Evolutionary conservation across 768 basidiomycete species (phyloP).

Genomic region (Termitomyces titanicus): DNA sequence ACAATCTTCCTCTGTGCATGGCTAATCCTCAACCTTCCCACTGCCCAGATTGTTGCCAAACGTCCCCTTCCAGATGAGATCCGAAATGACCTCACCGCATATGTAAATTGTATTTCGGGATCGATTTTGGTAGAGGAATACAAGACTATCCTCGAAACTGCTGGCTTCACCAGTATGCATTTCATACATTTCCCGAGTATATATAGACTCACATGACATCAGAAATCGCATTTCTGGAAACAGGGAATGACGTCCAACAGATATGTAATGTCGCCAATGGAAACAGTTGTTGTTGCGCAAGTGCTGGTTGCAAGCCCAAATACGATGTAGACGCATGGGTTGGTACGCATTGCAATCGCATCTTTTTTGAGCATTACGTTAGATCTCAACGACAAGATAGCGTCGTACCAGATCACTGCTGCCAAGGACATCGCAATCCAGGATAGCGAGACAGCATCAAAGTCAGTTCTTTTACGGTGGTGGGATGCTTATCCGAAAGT

Average conservation of each 20-base stretch:
- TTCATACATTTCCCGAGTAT: background rate
- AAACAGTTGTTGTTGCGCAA: background rate
- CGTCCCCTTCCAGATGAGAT: conserved; percentile 39
- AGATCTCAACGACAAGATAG: conserved; percentile 18
- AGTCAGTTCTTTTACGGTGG: conserved; percentile 36
- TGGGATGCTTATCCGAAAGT: conserved; percentile 52
- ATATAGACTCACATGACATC: background rate
- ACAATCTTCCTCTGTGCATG: background rate
- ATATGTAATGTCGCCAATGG: conserved; percentile 20
- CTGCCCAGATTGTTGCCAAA: conserved; percentile 41
- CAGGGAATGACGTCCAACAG: conserved; percentile 35
- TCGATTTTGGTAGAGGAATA: conserved; percentile 39
- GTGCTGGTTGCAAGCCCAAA: background rate
- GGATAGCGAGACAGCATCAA: conserved; percentile 4
- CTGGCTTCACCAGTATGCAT: conserved; percentile 38
- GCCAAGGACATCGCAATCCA: conserved; percentile 25
- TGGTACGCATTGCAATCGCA: conserved; percentile 25
- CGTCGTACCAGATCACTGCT: conserved; percentile 46
- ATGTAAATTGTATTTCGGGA: conserved; percentile 46
- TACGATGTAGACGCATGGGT: conserved; percentile 43
- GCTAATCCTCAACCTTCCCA: background rate
- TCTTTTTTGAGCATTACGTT: background rate
- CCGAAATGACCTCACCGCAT: conserved; percentile 34
- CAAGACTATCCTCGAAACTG: conserved; percentile 28
- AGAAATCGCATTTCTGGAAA: conserved; percentile 42